Evolutionary conservation across 2,329 filamentous ascomycete genomes (phyloP), one percentile per base, ranked within the genome.

Genomic region (Daldinia eschscholtzii): DNA sequence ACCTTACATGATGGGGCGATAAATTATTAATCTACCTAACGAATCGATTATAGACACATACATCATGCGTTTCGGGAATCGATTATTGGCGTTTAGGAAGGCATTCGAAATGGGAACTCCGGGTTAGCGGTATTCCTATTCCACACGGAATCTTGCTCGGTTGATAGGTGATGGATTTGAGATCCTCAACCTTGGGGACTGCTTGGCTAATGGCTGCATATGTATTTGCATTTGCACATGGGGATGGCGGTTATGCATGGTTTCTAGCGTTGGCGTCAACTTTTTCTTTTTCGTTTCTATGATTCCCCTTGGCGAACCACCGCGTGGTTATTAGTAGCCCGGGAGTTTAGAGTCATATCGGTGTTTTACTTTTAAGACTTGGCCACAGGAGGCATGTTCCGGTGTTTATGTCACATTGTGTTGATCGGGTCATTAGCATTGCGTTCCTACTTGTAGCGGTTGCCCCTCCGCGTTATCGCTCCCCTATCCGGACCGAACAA

Each of bases 191-290:
- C 64, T 50, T 68, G 58, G 72, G 57, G 57, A 70, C 57, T 64
- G 65, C 67, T 75, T 76, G 74, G 73, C 71, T 78, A 72, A 65
- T 73, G 69, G 71, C 72, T 73, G 73, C 74, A 76, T 74, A 60
- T 76, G 67, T 72, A 70, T 72, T 74, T 69, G 74, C 72, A 75
- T 79, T 77, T 75, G 70, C 70, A 69, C 69, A 70, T 66, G 65
- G 71, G 70, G 70, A 68, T 74, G 65, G 71, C 74, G 65, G 60
- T 68, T 67, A 67, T 73, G 70, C 73, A 75, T 77, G 70, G 70
- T 72, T 77, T 70, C 70, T 61, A 78, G 76, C 75, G 75, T 74
- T 56, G 73, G 76, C 75, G 75, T 76, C 73, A 72, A 75, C 46
- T 52, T 67, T 70, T 72, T 72, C 61, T 71, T 67, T 65, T 74